Percentiles rank a stretch among this genome's conserved stretches.
phyloP scores from a whole-genome alignment of 2,329 filamentous ascomycete species.

The Fragosphaeria purpurea region DNA sequence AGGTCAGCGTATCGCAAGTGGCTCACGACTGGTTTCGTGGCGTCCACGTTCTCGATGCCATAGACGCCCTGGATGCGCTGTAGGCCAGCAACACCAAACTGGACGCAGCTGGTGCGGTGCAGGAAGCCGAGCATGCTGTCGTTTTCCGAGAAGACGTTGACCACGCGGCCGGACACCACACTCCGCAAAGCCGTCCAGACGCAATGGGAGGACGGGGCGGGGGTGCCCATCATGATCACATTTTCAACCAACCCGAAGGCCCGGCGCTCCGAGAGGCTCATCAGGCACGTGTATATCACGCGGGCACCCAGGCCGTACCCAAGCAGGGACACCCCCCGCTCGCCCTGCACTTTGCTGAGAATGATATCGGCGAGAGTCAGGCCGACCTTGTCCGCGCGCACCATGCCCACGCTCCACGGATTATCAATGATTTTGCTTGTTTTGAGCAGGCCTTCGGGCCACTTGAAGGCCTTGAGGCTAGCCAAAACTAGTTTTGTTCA shows the following conservation, averaged over 20 bases:
- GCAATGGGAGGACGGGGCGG: conserved; percentile 59
- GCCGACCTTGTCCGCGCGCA: conserved; percentile 63
- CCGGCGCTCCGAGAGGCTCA: conserved; percentile 65
- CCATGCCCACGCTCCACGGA: conserved; percentile 67
- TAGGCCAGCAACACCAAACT: conserved; percentile 76
- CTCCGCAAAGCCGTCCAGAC: conserved; percentile 71
- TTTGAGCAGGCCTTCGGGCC: conserved; percentile 55
- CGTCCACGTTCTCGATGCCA: conserved; percentile 57
- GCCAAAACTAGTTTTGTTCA: conserved; percentile 1
- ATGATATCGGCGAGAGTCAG: conserved; percentile 69
- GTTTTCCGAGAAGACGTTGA: conserved; percentile 82
- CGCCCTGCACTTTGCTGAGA: conserved; percentile 72
- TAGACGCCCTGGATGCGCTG: conserved; percentile 60
- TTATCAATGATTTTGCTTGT: conserved; percentile 70
- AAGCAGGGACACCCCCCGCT: conserved; percentile 68
- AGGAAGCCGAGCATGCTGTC: conserved; percentile 85
- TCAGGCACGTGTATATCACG: conserved; percentile 75
- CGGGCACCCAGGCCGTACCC: conserved; percentile 77
- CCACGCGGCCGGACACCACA: conserved; percentile 71
- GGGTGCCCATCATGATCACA: conserved; percentile 74
- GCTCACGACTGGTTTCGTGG: conserved; percentile 54
- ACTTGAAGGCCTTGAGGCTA: conserved; percentile 20
- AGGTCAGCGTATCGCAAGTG: conserved; percentile 63
- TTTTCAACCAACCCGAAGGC: conserved; percentile 83
- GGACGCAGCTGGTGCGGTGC: conserved; percentile 71